Base-by-base conservation (phyloP, 2,329 filamentous ascomycete species). In the Endocalyx cinctus region DNA sequence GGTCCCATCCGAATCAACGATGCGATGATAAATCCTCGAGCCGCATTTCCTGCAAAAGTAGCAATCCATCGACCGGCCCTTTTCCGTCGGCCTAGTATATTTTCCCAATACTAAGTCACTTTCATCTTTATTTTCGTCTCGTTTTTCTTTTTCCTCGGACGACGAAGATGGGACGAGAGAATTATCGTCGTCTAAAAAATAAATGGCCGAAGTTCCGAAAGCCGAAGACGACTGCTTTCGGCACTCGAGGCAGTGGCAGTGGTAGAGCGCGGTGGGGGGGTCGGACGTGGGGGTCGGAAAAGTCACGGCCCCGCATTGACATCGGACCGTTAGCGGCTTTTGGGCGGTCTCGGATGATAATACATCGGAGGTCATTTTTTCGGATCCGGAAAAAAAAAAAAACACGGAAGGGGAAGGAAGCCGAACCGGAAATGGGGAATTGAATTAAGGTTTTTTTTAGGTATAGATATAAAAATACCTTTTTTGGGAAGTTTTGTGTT, bases 221-320 rank as follows among this genome's bases (percentile, higher is more conserved):
- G 66, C 66, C 1, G 66, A 69, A 4, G 55, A 54, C 0, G 64
- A 63, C 39, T 70, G 66, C 33, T 55, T 64, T 27, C 59, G 66
- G 40, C 67, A 70, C 33, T 69, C 58, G 30, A 57, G 52, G 46
- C 67, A 70, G 51, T 70, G 67, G 45, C 67, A 71, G 50, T 63
- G 58, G 45, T 60, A 66, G 14, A 68, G 45, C n/a, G n/a, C n/a
- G 6, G 50, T 52, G 16, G 59, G 34, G 5, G 63, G 62, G 14
- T 57, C 32, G 1, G 56, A 49, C 6, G 45, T 48, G 2, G 62
- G 57, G 5, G 62, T 58, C 19, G 46, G 50, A 41, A 68, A 58
- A 12, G 49, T 36, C 19, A 67, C 42, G n/a, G 46, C 34, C 32
- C 57, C 59, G 50, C 66, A 69, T 34, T 68, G 65, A 38, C 65